Evolutionary conservation across 176 grass and related monocot genomes (phyloP).

Genomic region (Elaeis guineensis): DNA sequence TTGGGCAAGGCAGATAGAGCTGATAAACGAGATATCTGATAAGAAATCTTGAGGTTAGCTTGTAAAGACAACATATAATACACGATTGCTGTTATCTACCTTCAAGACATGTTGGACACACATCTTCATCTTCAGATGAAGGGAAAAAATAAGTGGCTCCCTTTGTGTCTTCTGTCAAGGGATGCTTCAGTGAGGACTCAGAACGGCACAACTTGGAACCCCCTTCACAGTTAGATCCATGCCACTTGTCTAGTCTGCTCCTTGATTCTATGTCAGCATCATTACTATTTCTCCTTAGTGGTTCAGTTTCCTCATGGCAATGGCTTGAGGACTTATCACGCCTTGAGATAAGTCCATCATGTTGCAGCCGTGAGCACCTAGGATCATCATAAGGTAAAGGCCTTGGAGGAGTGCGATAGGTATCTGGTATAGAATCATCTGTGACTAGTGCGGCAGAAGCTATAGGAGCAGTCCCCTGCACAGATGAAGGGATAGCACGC

Average conservation of each 20-base stretch:
- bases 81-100: slow-evolving; percentile 25
- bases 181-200: slow-evolving; percentile 41
- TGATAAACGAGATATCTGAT: neutral
- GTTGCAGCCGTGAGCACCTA: slow-evolving; percentile 45
- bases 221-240: slow-evolving; percentile 58
- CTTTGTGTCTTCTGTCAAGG: slow-evolving; percentile 39
- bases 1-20: neutral
- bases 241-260: slow-evolving; percentile 33
- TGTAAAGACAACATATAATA: neutral
- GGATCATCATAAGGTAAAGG: slow-evolving; percentile 92
- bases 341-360: slow-evolving; percentile 45
- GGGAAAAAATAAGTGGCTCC: slow-evolving; percentile 54
- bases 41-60: neutral
- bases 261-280: slow-evolving; percentile 36
- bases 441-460: slow-evolving; percentile 30
- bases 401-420: slow-evolving; percentile 65
- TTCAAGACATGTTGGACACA: slow-evolving; percentile 97
- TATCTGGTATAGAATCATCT: slow-evolving; percentile 44
- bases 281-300: slow-evolving; percentile 51
- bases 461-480: slow-evolving; percentile 51
- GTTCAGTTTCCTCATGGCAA: slow-evolving; percentile 60
- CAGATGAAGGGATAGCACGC: slow-evolving; percentile 48
- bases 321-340: slow-evolving; percentile 46
- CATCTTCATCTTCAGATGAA: slow-evolving; percentile 84
- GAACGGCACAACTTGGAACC: slow-evolving; percentile 48